Evolutionary conservation across 306 rosid species (phyloP), one percentile per base, ranked within the genome.

Genomic region (Cucurbita argyrosperma): DNA sequence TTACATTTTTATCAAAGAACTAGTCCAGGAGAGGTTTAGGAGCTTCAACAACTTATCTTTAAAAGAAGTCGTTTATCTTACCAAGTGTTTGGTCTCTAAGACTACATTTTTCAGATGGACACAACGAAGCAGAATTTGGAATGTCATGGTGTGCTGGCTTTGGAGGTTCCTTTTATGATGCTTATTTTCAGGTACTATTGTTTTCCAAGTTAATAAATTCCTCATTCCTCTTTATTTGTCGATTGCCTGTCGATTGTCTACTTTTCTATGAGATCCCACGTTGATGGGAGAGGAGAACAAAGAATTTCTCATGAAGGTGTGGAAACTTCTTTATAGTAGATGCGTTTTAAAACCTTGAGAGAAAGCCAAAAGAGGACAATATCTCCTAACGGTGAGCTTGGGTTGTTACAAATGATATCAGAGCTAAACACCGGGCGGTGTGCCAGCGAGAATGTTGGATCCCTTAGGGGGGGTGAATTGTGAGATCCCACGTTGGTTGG

Each of bases 81-180:
- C 16, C n/a, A 58, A 58, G 16, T 11, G n/a, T 59, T 6, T 59
- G 43, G 46, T 38, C 4, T 65, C 37, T 18, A 43, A 43, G 26
- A 8, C 71, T 16, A 39, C 49, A 26, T 13, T 19, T 47, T 60
- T 19, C 77, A 94, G 97, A 94, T 84, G 98, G 98, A 71, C 97
- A 94, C 79, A 87, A 54, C 66, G 98, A 94, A 80, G 98, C 96
- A 59, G 97, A 90, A 76, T 94, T 94, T 58, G 98, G 97, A 74
- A 94, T 94, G 97, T 89, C 97, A 8, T 90, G 96, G 97, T 94
- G 98, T 79, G 97, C 98, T 52, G 92, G 95, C 61, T 94, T 90
- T 78, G 98, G 98, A 76, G 95, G 87, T 77, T 83, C 98, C 37
- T 94, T 94, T 80, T 94, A 89, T 82, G 76, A 81, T 74, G 79